Percentiles rank a stretch among this genome's conserved stretches.
Conservation (phyloP, 768 basidiomycete genomes). For the Boletus tylopilopsis region DNA sequence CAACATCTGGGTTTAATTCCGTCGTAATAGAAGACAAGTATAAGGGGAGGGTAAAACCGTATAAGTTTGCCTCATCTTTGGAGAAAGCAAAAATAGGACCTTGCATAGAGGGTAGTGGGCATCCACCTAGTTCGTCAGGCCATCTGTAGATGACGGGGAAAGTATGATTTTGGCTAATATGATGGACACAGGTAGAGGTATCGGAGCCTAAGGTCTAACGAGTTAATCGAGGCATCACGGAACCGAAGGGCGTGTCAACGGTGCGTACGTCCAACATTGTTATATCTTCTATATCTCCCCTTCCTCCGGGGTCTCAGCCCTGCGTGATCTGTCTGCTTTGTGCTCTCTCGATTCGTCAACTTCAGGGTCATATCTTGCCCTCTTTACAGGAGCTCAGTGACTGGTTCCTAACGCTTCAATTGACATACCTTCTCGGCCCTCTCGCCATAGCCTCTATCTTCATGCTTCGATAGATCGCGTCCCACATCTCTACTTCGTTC, state of each 20-base stretch:
- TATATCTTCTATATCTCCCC: constrained; percentile 67
- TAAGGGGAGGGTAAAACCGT: neutral
- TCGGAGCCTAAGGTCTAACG: neutral
- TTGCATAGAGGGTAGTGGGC: neutral
- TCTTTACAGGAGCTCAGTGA: constrained; percentile 34
- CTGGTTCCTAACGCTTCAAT: neutral
- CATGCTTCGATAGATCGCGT: constrained; percentile 34
- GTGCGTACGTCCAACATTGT: constrained; percentile 19
- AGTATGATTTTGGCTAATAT: neutral
- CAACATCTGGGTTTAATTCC: neutral
- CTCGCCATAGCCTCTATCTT: constrained; percentile 48
- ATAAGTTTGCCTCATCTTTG: constrained; percentile 6
- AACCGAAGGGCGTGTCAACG: neutral
- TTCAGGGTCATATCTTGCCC: constrained; percentile 51
- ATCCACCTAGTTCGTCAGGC: neutral
- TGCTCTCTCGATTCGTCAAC: constrained; percentile 43
- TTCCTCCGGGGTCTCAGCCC: constrained; percentile 83
- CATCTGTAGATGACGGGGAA: neutral
- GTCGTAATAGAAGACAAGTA: neutral
- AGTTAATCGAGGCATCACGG: constrained; percentile 1
- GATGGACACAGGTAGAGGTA: neutral
- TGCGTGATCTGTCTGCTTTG: constrained; percentile 34
- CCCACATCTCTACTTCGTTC: constrained; percentile 45
- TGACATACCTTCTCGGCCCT: constrained; percentile 62
- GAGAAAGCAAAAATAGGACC: constrained; percentile 4